Base-by-base conservation (phyloP, 169 alveolate species). In the Plasmodium falciparum region DNA sequence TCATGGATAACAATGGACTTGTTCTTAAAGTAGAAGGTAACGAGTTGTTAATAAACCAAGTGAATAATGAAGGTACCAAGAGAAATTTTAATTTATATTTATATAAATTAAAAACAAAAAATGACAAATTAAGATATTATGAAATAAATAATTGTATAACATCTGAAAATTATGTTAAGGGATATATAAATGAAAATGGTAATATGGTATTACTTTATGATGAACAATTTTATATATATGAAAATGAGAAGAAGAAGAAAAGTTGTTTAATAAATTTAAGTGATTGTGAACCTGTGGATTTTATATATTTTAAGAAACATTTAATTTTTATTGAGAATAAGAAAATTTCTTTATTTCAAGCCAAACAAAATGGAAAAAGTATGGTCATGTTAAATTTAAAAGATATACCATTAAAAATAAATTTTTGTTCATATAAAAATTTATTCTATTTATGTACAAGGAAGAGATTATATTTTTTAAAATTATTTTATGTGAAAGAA, bases 261-360 rank as follows among this genome's bases (percentile, higher is more conserved):
- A 43, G 47, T 8, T 43, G 52, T 3, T 69, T 83, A 69, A 58
- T 58, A 45, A 56, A 67, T 69, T 83, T 83, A 29, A 83, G 59
- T 26, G 69, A 70, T 39, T 67, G 74, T 2, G 85, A 83, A 33
- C 80, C 85, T 17, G 45, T 15, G 17, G 91, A 83, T 69, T 83
- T 83, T 83, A 63, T 83, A 83, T 83, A 69, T 70, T 83, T 69
- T 56, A 83, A 83, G 45, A 59, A 70, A 70, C 29, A 83, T 24
- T 54, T 83, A 12, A 83, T 83, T 3, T 83, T 69, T 83, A 70
- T 83, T 69, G 61, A 83, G 58, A 49, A 83, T 49, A 26, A 70
- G 43, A 69, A 70, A 6, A 20, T 58, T 33, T 83, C 91, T 1
- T 50, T 83, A 58, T 83, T 69, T 83, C 74, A 70, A 43, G 58